phyloP scores from a whole-genome alignment of 2,329 filamentous ascomycete species.

The Trichoderma pleuroti region DNA sequence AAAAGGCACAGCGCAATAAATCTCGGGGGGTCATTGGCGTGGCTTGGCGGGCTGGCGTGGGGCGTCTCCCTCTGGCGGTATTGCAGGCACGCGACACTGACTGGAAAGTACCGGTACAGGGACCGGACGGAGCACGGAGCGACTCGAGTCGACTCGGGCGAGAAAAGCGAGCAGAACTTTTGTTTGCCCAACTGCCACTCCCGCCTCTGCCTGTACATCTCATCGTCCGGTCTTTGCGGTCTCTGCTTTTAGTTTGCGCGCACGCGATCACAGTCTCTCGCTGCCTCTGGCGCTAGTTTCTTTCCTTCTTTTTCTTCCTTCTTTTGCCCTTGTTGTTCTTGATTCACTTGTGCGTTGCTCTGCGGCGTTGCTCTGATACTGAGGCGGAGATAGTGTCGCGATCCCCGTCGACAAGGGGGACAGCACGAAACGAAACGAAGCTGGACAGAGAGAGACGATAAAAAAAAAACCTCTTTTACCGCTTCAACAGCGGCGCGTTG shows the following conservation, averaged over 20 bases:
- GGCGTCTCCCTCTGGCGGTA: neutral
- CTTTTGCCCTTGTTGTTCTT: neutral
- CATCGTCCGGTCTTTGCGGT: neutral
- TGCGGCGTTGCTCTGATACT: neutral
- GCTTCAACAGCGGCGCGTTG: constrained; percentile 21
- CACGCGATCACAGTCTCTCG: neutral
- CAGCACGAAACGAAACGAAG: neutral
- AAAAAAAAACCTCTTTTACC: neutral
- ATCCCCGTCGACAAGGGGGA: neutral
- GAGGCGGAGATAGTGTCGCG: neutral
- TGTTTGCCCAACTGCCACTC: constrained; percentile 3
- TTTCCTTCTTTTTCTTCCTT: neutral
- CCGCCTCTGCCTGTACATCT: neutral
- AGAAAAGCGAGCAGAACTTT: constrained; percentile 7
- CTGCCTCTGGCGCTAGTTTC: neutral
- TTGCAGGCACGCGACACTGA: constrained; percentile 20
- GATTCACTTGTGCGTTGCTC: neutral
- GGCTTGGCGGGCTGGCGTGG: constrained; percentile 8
- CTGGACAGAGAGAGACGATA: neutral
- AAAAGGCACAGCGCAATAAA: neutral
- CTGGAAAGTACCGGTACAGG: neutral
- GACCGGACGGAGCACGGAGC: neutral
- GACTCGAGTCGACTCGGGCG: neutral
- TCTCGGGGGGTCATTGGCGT: neutral
- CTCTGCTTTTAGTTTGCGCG: neutral